Conservation (phyloP, 106 monocot genomes). For the Allium sativum region DNA sequence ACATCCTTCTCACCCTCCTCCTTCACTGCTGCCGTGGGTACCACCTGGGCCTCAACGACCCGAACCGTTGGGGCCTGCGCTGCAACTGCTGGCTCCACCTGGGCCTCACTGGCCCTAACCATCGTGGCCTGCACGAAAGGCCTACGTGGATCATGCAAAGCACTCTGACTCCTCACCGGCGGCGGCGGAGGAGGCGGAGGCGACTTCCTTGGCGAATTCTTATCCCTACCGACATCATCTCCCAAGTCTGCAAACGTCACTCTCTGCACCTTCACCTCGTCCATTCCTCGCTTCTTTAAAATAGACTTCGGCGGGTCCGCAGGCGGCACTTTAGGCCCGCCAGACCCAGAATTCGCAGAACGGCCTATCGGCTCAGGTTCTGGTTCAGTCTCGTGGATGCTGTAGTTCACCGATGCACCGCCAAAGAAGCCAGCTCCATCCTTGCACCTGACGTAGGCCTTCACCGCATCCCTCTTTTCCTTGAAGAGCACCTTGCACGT, state of each 20-base stretch:
- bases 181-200: neutral
- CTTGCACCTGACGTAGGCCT: conserved; percentile 3
- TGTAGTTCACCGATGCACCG: conserved; percentile 8
- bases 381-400: conserved; percentile 3
- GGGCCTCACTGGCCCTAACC: no score
- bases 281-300: conserved; percentile 11
- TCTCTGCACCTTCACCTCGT: conserved; percentile 6
- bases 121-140: no score
- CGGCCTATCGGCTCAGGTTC: neutral
- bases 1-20: no score
- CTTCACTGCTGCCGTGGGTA: no score
- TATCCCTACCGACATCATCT: neutral
- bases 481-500: conserved; percentile 20
- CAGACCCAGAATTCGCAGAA: neutral
- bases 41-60: no score
- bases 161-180: no score
- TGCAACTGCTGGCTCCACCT: no score
- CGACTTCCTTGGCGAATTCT: neutral
- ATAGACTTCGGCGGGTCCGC: conserved; percentile 10
- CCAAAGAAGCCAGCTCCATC: conserved; percentile 10
- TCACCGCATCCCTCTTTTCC: conserved; percentile 9
- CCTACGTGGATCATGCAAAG: no score
- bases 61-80: no score
- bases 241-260: conserved; percentile 7
- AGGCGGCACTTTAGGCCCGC: neutral